Evolutionary conservation across 345 rosid species (phyloP), one percentile per base, ranked within the genome.

Genomic region (Corchorus capsularis): DNA sequence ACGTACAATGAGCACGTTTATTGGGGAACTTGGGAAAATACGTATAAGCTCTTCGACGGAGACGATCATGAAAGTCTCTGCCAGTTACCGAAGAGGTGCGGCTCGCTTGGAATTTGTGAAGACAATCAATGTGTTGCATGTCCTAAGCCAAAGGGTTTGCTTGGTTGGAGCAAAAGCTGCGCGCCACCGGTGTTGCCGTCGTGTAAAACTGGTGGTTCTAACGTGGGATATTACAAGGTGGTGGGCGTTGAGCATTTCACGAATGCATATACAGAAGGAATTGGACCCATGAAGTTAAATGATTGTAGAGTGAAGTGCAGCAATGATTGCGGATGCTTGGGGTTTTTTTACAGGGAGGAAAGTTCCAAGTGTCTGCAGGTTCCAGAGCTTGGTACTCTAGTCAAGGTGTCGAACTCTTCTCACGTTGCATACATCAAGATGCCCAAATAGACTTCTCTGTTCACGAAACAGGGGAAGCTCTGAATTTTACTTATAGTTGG

Each of bases 291-390:
- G 79, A 81, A 72, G 69, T 73, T 72, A 39, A 47, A 43, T 16
- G 54, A 78, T 10, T 84, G 89, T 73, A 77, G 77, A 52, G 65
- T 49, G 7, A 82, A 71, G 78, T 89, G 90, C 34, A 64, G 65
- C 19, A 63, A 61, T 57, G 87, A 84, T 37, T 77, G 85, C 63
- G 80, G 82, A 73, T 84, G 83, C 65, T 55, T 74, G 68, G 85
- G 83, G 8, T 84, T 70, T 9, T 70, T 81, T 47, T 81, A 79
- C 62, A 69, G 73, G 70, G 75, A 63, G 69, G 73, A 63, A 34
- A 71, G 64, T 0, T 81, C 70, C 5, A 81, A 50, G 45, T 84
- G 84, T 64, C 77, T 68, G 72, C 39, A 61, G 49, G 82, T 69
- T 63, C 66, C 75, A 4, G 75, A 41, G 65, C 64, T 72, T 16